Conservation (phyloP, 345 rosid species). For the Populus nigra region DNA sequence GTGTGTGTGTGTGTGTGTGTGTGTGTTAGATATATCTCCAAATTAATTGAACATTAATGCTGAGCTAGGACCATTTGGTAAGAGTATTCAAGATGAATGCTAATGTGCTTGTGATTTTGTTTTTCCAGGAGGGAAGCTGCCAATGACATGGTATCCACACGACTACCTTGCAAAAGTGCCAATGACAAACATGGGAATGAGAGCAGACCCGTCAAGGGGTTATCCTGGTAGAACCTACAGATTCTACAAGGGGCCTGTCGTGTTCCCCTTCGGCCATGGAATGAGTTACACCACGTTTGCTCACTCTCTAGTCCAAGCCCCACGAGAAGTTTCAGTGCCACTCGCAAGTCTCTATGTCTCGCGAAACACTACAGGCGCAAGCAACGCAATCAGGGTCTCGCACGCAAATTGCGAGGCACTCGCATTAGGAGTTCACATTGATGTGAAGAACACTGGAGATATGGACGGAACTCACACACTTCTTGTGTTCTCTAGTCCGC, state of each 20-base stretch:
- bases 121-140: constrained; percentile 31
- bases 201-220: constrained; percentile 23
- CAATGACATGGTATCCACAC: constrained; percentile 39
- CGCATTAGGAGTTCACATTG: constrained; percentile 45
- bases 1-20: constrained; percentile 1
- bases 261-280: constrained; percentile 81
- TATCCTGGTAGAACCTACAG: constrained; percentile 41
- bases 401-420: constrained; percentile 58
- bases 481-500: constrained; percentile 61
- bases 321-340: constrained; percentile 41
- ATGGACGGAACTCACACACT: constrained; percentile 76
- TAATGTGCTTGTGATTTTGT: background rate
- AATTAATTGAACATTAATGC: background rate
- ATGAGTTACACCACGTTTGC: constrained; percentile 58
- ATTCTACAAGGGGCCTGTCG: constrained; percentile 89
- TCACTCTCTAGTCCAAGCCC: constrained; percentile 44
- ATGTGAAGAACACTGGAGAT: constrained; percentile 63
- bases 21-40: background rate
- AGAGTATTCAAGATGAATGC: background rate
- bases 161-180: constrained; percentile 27
- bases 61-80: background rate
- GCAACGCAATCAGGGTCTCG: constrained; percentile 38
- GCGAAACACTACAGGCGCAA: constrained; percentile 36
- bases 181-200: constrained; percentile 35
- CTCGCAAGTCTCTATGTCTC: constrained; percentile 33